Percentiles rank a stretch among this genome's conserved stretches.
Conservation (phyloP, 192 early-diverging fungal genomes). For the Linderina pennispora region DNA sequence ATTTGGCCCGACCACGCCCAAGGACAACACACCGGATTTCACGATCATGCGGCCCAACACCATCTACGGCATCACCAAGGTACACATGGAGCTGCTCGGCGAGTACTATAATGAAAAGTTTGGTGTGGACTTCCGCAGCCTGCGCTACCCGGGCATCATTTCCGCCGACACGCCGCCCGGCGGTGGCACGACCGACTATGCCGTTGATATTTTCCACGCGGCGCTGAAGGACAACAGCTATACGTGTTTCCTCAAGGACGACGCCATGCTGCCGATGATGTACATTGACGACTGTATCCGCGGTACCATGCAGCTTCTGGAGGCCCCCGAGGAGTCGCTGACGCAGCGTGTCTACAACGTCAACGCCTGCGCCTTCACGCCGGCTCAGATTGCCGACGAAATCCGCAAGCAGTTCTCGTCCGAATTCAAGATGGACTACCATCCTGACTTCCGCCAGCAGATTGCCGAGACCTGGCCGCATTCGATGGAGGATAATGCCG, state of each 20-base stretch:
- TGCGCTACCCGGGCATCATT: constrained; percentile 62
- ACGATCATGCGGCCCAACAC: constrained; percentile 66
- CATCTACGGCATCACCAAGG: constrained; percentile 63
- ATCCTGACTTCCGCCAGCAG: constrained; percentile 54
- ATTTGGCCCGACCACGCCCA: constrained; percentile 60
- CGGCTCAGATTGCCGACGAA: constrained; percentile 48
- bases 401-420: constrained; percentile 46
- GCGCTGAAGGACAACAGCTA: constrained; percentile 54
- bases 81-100: constrained; percentile 61
- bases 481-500: constrained; percentile 53
- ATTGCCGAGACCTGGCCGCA: constrained; percentile 65
- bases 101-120: constrained; percentile 63
- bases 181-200: constrained; percentile 64
- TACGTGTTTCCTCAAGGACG: constrained; percentile 52
- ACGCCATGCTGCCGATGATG: constrained; percentile 59
- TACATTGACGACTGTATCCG: constrained; percentile 60
- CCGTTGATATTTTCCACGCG: constrained; percentile 63
- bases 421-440: constrained; percentile 54
- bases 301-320: constrained; percentile 58
- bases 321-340: constrained; percentile 42
- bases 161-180: constrained; percentile 61
- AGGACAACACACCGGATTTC: constrained; percentile 54
- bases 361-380: constrained; percentile 55
- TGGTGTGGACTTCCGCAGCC: constrained; percentile 58
- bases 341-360: constrained; percentile 61